Evolutionary conservation across 306 rosid species (phyloP), one percentile per base, ranked within the genome.

Genomic region (Glycine latifolia): DNA sequence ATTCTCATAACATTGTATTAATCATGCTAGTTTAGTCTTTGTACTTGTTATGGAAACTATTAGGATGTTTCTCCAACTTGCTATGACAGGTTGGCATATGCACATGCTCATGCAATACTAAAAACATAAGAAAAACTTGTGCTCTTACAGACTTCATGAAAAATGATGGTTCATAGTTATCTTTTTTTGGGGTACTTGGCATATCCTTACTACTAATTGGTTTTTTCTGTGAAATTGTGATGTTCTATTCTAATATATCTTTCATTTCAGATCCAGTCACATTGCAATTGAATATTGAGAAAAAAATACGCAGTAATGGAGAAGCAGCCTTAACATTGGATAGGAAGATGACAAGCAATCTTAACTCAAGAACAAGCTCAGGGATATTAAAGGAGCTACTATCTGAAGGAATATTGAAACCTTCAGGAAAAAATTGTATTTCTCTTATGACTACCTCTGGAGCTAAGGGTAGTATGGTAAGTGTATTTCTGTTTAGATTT

Each of bases 391-490:
- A 91, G 89, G 93, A 87, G 72, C 88, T 95, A 84, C 83, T 95
- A 78, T 87, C 90, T 79, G 89, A 88, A 66, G 97, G 94, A 62
- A 77, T 90, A 73, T 84, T 84, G 79, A 95, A 95, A 77, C 95
- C 92, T 56, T 92, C 97, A 0, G 93, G 91, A 66, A 90, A 90
- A 83, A 95, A 93, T 83, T 93, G 97, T 78, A 95, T 93, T 76
- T 91, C 97, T 85, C 97, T 95, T 76, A 95, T 95, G 99, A 95
- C 98, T 58, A 93, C 97, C 55, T 95, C 98, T 75, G 99, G 99
- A 69, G 99, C 99, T 59, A 95, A 95, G 89, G 99, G 98, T 77
- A 90, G 94, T 69, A 85, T 85, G 89, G 99, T 91, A 88, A 84
- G 97, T 85, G 76, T 76, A 77, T 62, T 81, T 67, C 43, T 41